These are phyloP conservation scores for Lentinula guzmanii DNA, from an alignment of 768 basidiomycete species.

Conservation along the genomic window DNA sequence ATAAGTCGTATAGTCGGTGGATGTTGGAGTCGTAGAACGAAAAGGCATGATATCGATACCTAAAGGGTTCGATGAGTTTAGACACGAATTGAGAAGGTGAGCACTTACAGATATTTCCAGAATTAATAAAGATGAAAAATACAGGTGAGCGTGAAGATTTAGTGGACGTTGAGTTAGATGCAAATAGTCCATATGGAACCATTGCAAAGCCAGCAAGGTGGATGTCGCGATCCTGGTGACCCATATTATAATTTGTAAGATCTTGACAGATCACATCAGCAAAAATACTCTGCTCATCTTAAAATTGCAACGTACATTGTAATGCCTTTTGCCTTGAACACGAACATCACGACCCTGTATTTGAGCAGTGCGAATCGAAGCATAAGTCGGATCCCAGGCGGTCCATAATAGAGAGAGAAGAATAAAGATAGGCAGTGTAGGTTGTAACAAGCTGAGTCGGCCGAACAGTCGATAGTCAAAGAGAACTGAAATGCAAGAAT, in stretches of 20 bases:
- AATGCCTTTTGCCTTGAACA: conserved; percentile 53
- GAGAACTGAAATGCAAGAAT: conserved; percentile 19
- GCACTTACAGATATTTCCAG: conserved; percentile 54
- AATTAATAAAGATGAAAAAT: conserved; percentile 37
- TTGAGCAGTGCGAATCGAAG: conserved; percentile 48
- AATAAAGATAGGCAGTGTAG: conserved; percentile 43
- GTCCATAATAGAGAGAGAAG: conserved; percentile 69
- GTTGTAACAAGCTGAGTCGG: conserved; percentile 22
- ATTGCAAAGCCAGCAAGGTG: conserved; percentile 34
- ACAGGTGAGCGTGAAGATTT: conserved; percentile 32
- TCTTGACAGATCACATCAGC: conserved; percentile 26
- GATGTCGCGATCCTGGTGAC: conserved; percentile 46
- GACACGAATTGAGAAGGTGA: background rate
- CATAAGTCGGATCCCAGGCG: conserved; percentile 83
- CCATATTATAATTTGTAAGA: conserved; percentile 58
- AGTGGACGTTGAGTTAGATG: conserved; percentile 26
- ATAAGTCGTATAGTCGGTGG: conserved; percentile 70
- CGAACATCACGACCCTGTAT: conserved; percentile 70
- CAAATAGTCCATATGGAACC: conserved; percentile 34
- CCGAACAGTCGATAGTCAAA: conserved; percentile 23
- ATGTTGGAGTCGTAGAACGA: conserved; percentile 55
- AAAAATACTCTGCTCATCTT: background rate
- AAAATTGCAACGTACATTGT: conserved; percentile 44
- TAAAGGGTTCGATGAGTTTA: conserved; percentile 19
- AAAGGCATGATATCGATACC: conserved; percentile 47